Percentiles rank a stretch among this genome's conserved stretches.
Evolutionary conservation across 345 rosid genomes (phyloP).

Genomic region (Physaria fendleri): DNA sequence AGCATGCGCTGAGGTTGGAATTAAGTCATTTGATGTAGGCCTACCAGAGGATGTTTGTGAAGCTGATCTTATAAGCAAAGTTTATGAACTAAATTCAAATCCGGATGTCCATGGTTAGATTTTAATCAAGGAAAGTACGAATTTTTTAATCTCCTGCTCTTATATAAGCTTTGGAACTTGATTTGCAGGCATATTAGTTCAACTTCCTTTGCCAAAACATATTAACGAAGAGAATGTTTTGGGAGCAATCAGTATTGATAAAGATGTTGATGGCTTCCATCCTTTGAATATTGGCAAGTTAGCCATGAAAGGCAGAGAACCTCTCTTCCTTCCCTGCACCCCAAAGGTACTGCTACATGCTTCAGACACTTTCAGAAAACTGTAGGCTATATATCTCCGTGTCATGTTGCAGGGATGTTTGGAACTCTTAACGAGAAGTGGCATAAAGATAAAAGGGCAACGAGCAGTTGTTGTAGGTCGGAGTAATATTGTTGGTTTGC

Average conservation of each 20-base stretch:
- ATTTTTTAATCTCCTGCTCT: too few species aligned
- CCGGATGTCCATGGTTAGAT: slow-evolving; percentile 82
- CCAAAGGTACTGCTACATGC: slow-evolving; percentile 54
- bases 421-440: slow-evolving; percentile 76
- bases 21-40: slow-evolving; percentile 63
- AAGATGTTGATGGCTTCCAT: slow-evolving; percentile 97
- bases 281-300: slow-evolving; percentile 91
- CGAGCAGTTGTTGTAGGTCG: slow-evolving; percentile 86
- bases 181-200: slow-evolving; percentile 76
- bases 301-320: slow-evolving; percentile 97
- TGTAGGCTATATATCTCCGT: background rate
- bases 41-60: slow-evolving; percentile 73
- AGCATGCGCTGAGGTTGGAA: slow-evolving; percentile 91
- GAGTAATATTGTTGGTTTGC: slow-evolving; percentile 89
- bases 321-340: slow-evolving; percentile 88
- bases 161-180: slow-evolving; percentile 4
- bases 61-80: slow-evolving; percentile 67
- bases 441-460: slow-evolving; percentile 62
- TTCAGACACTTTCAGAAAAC: background rate
- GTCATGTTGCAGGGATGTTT: slow-evolving; percentile 58
- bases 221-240: slow-evolving; percentile 80
- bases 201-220: slow-evolving; percentile 84
- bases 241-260: slow-evolving; percentile 64
- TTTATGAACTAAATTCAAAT: slow-evolving; percentile 70
- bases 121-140: too few species aligned